Percentiles rank a stretch among this genome's conserved stretches.
Evolutionary conservation across 805 yeast species (phyloP).

Genomic region (Phaffomyces thermotolerans): DNA sequence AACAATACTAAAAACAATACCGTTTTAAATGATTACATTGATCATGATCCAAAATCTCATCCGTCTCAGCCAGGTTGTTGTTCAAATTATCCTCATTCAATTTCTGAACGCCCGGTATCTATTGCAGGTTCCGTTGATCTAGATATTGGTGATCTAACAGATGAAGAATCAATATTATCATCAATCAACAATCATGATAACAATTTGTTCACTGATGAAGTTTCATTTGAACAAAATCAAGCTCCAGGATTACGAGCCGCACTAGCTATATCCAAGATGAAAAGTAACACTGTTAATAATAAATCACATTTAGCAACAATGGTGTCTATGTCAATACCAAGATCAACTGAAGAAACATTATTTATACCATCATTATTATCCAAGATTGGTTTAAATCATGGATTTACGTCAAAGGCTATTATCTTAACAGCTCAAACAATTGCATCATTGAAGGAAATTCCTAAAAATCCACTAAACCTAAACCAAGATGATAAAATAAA

Average conservation of each 20-base stretch:
- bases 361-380: slow-evolving; percentile 69
- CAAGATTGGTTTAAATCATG: slow-evolving; percentile 60
- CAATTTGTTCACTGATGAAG: slow-evolving; percentile 17
- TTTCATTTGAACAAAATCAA: slow-evolving; percentile 54
- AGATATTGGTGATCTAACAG: slow-evolving; percentile 40
- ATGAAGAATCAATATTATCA: slow-evolving; percentile 33
- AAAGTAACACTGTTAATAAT: slow-evolving; percentile 24
- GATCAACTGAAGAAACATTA: slow-evolving; percentile 72
- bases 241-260: slow-evolving; percentile 76
- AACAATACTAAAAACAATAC: slow-evolving; percentile 1
- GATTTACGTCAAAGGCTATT: slow-evolving; percentile 67
- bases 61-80: slow-evolving; percentile 54
- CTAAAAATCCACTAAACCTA: slow-evolving; percentile 15
- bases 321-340: slow-evolving; percentile 67
- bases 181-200: slow-evolving; percentile 7
- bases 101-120: slow-evolving; percentile 56
- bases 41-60: slow-evolving; percentile 20
- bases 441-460: slow-evolving; percentile 56
- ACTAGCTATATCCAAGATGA: slow-evolving; percentile 52
- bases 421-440: slow-evolving; percentile 62
- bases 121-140: slow-evolving; percentile 54
- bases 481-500: slow-evolving; percentile 12
- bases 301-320: slow-evolving; percentile 43
- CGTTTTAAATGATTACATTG: slow-evolving; percentile 12
- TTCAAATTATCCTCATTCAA: slow-evolving; percentile 43